Percentiles rank a stretch among this genome's conserved stretches.
Conservation (phyloP, 371 early-diverging fungal species). For the Mortierella polycephala region DNA sequence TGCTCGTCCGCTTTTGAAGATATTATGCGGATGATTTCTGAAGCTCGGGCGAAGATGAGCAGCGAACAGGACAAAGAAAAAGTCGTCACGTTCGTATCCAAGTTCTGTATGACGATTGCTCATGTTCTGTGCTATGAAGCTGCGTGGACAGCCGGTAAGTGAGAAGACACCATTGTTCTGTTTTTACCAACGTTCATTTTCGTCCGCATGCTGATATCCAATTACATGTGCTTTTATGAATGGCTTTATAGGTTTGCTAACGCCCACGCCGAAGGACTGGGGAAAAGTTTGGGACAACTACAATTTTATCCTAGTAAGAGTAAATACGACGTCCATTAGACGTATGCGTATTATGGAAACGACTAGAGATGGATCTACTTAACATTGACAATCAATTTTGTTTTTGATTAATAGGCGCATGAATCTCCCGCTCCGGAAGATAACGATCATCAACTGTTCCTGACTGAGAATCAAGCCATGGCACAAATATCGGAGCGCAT, state of each 20-base stretch:
- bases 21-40: constrained; percentile 31
- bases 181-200: neutral
- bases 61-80: neutral
- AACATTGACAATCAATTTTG: no score
- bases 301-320: constrained; percentile 29
- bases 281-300: constrained; percentile 38
- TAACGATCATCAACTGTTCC: no score
- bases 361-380: no score
- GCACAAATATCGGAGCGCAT: no score
- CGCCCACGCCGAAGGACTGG: constrained; percentile 33
- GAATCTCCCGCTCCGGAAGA: no score
- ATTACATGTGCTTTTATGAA: neutral
- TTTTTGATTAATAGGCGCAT: no score
- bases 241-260: constrained; percentile 21
- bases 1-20: constrained; percentile 30
- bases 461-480: no score
- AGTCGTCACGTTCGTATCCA: constrained; percentile 14
- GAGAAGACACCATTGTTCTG: neutral
- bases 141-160: constrained; percentile 40
- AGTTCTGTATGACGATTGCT: constrained; percentile 19
- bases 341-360: no score
- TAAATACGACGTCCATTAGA: neutral
- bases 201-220: no score
- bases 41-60: neutral
- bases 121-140: constrained; percentile 46